These are phyloP conservation scores for Lentinus tigrinus DNA, from an alignment of 768 basidiomycete genomes.

Conservation along the genomic window DNA sequence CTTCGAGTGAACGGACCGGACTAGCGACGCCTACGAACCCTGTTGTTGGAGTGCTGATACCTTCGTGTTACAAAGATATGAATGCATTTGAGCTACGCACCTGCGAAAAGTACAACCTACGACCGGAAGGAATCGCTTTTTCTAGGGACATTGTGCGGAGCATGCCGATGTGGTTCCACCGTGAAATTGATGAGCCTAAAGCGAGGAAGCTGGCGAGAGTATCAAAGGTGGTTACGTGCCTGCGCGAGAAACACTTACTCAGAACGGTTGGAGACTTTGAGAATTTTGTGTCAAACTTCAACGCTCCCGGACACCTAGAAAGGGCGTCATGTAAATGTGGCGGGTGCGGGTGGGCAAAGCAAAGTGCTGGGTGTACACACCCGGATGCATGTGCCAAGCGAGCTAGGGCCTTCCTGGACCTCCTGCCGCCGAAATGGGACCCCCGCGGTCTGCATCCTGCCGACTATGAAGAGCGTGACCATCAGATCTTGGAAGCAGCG, in stretches of 20 bases:
- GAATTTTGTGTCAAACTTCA: background rate
- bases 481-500: background rate
- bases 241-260: background rate
- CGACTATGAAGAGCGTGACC: background rate
- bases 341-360: background rate
- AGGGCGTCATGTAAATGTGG: background rate
- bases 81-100: too few species aligned
- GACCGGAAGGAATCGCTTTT: background rate
- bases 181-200: background rate
- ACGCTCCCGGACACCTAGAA: background rate
- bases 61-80: too few species aligned
- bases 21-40: too few species aligned
- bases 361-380: background rate
- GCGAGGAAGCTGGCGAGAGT: too few species aligned
- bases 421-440: background rate
- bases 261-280: background rate
- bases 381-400: background rate
- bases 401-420: background rate
- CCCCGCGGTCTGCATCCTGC: background rate
- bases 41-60: too few species aligned
- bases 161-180: conserved; percentile 5
- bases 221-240: background rate
- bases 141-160: background rate
- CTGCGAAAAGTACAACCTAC: background rate
- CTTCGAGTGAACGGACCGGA: conserved; percentile 42